Percentiles rank a stretch among this genome's conserved stretches.
Conservation (phyloP, 352 stramenopile species). For the Phytopythium mirpurense region DNA sequence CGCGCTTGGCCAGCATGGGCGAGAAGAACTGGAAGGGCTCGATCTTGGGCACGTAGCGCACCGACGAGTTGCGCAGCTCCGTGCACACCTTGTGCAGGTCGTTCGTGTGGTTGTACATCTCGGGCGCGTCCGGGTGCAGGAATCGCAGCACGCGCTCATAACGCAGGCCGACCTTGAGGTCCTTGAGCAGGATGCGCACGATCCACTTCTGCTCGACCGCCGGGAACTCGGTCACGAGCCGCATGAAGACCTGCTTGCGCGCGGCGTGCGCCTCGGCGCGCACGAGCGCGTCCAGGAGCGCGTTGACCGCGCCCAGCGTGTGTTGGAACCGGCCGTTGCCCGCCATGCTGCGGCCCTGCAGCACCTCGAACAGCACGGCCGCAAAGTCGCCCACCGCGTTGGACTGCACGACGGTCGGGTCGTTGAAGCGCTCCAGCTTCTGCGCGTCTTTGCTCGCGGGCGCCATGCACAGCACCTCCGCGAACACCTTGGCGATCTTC, state of each 20-base stretch:
- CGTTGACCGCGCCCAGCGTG: conserved; percentile 59
- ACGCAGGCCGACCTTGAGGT: conserved; percentile 79
- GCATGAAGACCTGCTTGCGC: conserved; percentile 65
- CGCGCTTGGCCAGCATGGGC: conserved; percentile 82
- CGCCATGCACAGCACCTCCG: conserved; percentile 67
- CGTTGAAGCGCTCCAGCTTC: conserved; percentile 78
- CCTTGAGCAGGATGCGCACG: conserved; percentile 78
- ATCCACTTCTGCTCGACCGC: conserved; percentile 83
- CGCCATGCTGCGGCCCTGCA: conserved; percentile 55
- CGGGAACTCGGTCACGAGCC: conserved; percentile 65
- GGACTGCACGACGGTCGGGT: conserved; percentile 74
- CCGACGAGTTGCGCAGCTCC: conserved; percentile 67
- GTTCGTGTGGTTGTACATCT: conserved; percentile 89
- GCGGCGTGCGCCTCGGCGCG: conserved; percentile 30
- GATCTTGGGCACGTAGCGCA: conserved; percentile 77
- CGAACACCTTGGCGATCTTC: conserved; percentile 79
- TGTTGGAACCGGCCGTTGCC: conserved; percentile 34
- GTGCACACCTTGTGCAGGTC: conserved; percentile 73
- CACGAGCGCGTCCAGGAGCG: conserved; percentile 51
- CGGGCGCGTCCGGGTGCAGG: conserved; percentile 73
- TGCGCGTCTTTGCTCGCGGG: conserved; percentile 60
- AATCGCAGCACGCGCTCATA: conserved; percentile 78
- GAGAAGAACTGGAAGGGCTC: conserved; percentile 83
- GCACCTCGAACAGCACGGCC: conserved; percentile 65
- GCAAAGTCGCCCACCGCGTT: conserved; percentile 83